These are phyloP conservation scores for Fusarium neocosmosporiellum DNA, from an alignment of 2,329 filamentous ascomycete species.

Conservation along the genomic window DNA sequence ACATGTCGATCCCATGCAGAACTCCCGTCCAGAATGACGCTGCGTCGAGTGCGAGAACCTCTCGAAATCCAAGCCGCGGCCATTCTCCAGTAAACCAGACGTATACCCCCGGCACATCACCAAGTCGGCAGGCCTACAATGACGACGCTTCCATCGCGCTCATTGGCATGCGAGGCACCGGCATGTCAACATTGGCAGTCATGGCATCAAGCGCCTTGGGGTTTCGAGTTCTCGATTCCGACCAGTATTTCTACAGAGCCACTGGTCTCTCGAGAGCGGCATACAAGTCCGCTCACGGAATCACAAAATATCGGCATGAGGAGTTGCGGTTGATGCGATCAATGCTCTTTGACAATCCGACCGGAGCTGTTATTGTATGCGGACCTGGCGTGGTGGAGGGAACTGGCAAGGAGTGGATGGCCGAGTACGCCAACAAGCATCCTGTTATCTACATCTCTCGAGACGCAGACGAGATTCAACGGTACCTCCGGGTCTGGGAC, in stretches of 20 bases:
- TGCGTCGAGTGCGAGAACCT: no score
- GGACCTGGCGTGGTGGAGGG: slow-evolving; percentile 63
- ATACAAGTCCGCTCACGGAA: slow-evolving; percentile 59
- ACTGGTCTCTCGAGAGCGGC: slow-evolving; percentile 65
- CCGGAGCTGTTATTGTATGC: slow-evolving; percentile 69
- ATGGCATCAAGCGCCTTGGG: slow-evolving; percentile 59
- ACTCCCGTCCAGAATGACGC: no score
- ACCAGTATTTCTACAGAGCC: slow-evolving; percentile 66
- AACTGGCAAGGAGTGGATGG: slow-evolving; percentile 56
- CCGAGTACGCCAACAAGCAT: slow-evolving; percentile 14
- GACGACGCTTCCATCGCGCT: slow-evolving; percentile 13
- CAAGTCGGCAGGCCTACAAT: no score
- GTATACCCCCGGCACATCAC: no score
- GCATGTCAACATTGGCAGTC: slow-evolving; percentile 72
- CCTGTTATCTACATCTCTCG: slow-evolving; percentile 23
- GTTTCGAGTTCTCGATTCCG: slow-evolving; percentile 69
- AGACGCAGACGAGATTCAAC: slow-evolving; percentile 15
- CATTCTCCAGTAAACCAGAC: no score
- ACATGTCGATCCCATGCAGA: not conserved
- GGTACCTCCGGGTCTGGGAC: slow-evolving; percentile 15
- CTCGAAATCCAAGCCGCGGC: no score
- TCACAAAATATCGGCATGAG: slow-evolving; percentile 19
- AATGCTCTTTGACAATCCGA: slow-evolving; percentile 60
- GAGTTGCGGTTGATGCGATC: slow-evolving; percentile 46
- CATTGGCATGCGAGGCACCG: slow-evolving; percentile 64